Base-by-base conservation (phyloP, 2,329 filamentous ascomycete genomes). In the Coniochaeta prunicola region DNA sequence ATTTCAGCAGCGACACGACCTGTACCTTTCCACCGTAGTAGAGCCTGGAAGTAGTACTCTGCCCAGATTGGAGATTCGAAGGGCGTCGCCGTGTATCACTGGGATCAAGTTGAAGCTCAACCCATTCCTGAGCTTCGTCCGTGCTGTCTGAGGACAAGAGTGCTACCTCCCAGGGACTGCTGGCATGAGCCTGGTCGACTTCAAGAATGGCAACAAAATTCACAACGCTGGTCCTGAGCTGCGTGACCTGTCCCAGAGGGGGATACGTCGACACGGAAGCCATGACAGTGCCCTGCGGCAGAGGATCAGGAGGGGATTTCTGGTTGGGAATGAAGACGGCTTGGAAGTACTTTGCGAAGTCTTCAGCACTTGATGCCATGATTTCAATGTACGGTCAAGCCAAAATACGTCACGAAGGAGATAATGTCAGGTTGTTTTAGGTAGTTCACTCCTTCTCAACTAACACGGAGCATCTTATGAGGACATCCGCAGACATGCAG, bases 171-270 rank as follows among this genome's bases (percentile, higher is more conserved):
- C 90, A 94, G 21, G 78, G 67, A 61, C 84, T 76, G 17, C 81
- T 74, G 8, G 78, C 77, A 53, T 80, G 80, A 36, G 76, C 76
- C 24, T 70, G 72, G 42, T 83, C 82, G 45, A 87, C 83, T 64
- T 92, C 86, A 33, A 96, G 77, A 13, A 92, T 72, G 7, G 89
- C 86, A 0, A 82, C 86, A 64, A 97, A 87, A 1, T 71, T 69
- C 40, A 88, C 76, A 66, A 80, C 64, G 2, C 67, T 67, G 21
- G 70, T 68, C 28, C 76, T 71, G 21, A 90, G 68, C 55, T 83
- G 78, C 1, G 90, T 92, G 26, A 89, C 81, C 69, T 92, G 89
- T 1, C 87, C 90, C 57, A 96, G 73, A 1, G 91, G 84, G 13
- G 92, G 92, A 66, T 85, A 87, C 60, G 77, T 79, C 24, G 76